Percentiles rank a stretch among this genome's conserved stretches.
Evolutionary conservation across 768 basidiomycete species (phyloP).

Genomic region (Lanmaoa pseudosensibilis): DNA sequence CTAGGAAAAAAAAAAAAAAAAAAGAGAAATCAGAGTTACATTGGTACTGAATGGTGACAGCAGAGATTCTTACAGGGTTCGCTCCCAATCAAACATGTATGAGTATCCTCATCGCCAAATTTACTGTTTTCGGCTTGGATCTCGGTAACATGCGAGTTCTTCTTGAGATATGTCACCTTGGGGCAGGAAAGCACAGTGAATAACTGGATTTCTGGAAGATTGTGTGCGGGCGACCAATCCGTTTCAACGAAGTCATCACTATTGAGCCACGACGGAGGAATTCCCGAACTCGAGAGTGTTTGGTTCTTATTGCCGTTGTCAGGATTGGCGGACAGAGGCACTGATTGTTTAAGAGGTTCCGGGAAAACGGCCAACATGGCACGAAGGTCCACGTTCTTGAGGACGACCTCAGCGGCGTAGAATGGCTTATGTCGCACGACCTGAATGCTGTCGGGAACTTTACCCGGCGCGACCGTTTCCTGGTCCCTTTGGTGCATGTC

Average conservation of each 20-base stretch:
- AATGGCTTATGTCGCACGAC: slow-evolving; percentile 76
- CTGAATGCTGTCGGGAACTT: slow-evolving; percentile 55
- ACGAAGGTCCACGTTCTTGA: slow-evolving; percentile 75
- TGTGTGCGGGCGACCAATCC: slow-evolving; percentile 55
- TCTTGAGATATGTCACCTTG: slow-evolving; percentile 78
- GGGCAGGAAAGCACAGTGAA: slow-evolving; percentile 77
- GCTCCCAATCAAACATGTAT: slow-evolving; percentile 75
- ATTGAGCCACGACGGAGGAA: slow-evolving; percentile 69
- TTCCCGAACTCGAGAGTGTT: slow-evolving; percentile 32
- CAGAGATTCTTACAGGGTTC: slow-evolving; percentile 55
- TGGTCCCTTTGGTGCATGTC: slow-evolving; percentile 93
- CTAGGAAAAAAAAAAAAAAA: slow-evolving; percentile 32
- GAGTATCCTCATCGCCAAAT: slow-evolving; percentile 84
- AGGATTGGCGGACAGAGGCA: slow-evolving; percentile 48
- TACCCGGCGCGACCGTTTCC: slow-evolving; percentile 64
- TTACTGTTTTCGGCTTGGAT: slow-evolving; percentile 56
- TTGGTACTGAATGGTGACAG: neutral
- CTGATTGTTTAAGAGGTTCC: slow-evolving; percentile 64
- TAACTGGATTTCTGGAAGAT: slow-evolving; percentile 61
- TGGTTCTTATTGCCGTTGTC: slow-evolving; percentile 41
- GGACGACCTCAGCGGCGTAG: slow-evolving; percentile 81
- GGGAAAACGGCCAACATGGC: slow-evolving; percentile 75
- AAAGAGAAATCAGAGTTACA: slow-evolving; percentile 8
- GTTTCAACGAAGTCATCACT: slow-evolving; percentile 80
- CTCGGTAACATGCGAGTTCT: slow-evolving; percentile 44